phyloP scores from a whole-genome alignment of 1,284 basidiomycete species.

The Calocybe gambosa region DNA sequence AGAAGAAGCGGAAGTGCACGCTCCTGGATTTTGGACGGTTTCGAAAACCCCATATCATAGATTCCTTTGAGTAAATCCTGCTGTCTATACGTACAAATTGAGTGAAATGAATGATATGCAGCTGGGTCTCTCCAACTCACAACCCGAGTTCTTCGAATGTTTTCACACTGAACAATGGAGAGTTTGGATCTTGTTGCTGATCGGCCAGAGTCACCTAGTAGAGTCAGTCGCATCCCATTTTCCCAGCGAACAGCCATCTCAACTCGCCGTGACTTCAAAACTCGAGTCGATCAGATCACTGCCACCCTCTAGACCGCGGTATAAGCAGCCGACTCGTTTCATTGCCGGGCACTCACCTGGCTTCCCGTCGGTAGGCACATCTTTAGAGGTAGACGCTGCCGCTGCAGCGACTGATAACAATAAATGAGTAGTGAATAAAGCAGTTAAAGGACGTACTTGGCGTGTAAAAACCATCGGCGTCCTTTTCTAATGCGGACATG shows the following conservation, averaged over 20 bases:
- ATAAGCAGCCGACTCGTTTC: background rate
- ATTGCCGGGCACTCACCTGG: conserved; percentile 15
- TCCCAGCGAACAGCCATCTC: background rate
- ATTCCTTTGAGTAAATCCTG: conserved; percentile 93
- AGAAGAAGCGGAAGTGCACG: conserved; percentile 91
- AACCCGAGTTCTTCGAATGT: conserved; percentile 93
- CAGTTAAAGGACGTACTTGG: conserved; percentile 30
- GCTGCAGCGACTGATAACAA: conserved; percentile 5
- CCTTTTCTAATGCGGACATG: conserved; percentile 49
- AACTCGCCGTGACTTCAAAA: conserved; percentile 67
- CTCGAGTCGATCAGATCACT: conserved; percentile 64
- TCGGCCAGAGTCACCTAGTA: conserved; percentile 92
- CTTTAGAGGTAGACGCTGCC: conserved; percentile 15
- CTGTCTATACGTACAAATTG: conserved; percentile 45
- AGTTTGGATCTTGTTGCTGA: conserved; percentile 94
- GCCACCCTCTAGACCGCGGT: conserved; percentile 20
- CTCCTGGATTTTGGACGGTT: conserved; percentile 99
- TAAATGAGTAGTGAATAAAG: background rate
- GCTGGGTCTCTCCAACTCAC: conserved; percentile 41
- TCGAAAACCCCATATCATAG: conserved; percentile 94
- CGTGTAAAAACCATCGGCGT: conserved; percentile 69
- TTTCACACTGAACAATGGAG: conserved; percentile 91
- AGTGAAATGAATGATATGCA: background rate
- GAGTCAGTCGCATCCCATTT: background rate
- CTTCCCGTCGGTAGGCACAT: conserved; percentile 17